These are phyloP conservation scores for Metschnikowia picachoensis DNA, from an alignment of 805 yeast genomes.

Conservation along the genomic window DNA sequence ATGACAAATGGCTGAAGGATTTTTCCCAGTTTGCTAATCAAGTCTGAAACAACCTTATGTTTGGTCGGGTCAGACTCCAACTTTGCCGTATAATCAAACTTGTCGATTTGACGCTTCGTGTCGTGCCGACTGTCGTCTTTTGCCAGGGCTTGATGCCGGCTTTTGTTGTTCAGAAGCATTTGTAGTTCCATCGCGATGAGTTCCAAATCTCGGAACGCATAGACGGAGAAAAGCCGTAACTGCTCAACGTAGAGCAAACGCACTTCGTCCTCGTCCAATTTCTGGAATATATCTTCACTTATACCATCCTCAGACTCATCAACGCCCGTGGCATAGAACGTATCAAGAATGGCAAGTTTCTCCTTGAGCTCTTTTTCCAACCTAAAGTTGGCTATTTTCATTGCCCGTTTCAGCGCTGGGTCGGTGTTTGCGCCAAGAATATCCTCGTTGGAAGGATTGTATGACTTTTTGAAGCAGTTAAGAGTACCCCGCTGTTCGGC, in stretches of 20 bases:
- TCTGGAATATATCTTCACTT: constrained; percentile 22
- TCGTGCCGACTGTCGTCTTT: constrained; percentile 20
- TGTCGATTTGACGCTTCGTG: constrained; percentile 8
- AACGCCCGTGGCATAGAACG: constrained; percentile 17
- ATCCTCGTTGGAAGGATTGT: constrained; percentile 42
- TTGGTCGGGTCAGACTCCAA: constrained; percentile 48
- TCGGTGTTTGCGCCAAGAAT: constrained; percentile 20
- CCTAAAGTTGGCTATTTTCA: constrained; percentile 67
- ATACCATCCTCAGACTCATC: constrained; percentile 8
- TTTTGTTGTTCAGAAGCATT: constrained; percentile 41
- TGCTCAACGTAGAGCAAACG: constrained; percentile 56
- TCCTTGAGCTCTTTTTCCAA: constrained; percentile 50
- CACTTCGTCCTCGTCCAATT: constrained; percentile 60
- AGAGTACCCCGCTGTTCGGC: constrained; percentile 34
- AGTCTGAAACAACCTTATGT: constrained; percentile 23
- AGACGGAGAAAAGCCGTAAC: constrained; percentile 47
- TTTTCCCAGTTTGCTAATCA: constrained; percentile 70
- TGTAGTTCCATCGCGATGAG: constrained; percentile 61
- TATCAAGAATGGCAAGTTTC: constrained; percentile 40
- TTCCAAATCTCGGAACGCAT: constrained; percentile 55
- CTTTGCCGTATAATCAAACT: constrained; percentile 59
- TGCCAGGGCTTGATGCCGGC: not conserved
- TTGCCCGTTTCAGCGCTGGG: constrained; percentile 53
- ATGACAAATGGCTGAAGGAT: constrained; percentile 82
- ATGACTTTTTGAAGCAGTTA: constrained; percentile 37